phyloP scores from a whole-genome alignment of 2,329 filamentous ascomycete species.

The Sarocladium oryzae region DNA sequence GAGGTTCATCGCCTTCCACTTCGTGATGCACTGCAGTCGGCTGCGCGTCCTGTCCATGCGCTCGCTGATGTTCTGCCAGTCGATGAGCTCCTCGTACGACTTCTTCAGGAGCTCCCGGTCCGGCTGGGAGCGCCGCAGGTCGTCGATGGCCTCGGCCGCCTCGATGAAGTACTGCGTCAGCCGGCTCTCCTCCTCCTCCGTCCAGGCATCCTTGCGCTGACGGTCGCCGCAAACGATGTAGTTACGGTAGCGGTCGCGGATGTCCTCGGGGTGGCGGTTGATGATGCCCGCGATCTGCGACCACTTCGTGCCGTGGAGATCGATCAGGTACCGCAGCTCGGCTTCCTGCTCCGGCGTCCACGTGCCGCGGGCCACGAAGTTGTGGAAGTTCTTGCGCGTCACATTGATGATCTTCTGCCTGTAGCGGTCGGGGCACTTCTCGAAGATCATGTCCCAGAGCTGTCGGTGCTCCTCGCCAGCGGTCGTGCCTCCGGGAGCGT shows the following conservation, averaged over 20 bases:
- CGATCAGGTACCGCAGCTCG: constrained; percentile 29
- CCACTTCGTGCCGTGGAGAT: constrained; percentile 47
- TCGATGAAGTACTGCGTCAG: constrained; percentile 47
- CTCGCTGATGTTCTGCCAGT: constrained; percentile 59
- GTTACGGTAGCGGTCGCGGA: constrained; percentile 65
- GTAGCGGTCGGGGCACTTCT: constrained; percentile 42
- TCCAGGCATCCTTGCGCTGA: constrained; percentile 51
- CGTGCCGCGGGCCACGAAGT: constrained; percentile 49
- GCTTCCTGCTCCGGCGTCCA: constrained; percentile 32
- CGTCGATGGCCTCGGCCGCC: constrained; percentile 42
- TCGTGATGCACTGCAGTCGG: constrained; percentile 60
- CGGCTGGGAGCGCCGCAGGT: constrained; percentile 25
- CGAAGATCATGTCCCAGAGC: constrained; percentile 45
- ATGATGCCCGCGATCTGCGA: constrained; percentile 53
- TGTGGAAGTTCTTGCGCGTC: constrained; percentile 59
- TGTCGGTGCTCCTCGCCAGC: constrained; percentile 29
- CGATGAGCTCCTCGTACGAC: constrained; percentile 47
- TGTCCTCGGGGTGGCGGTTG: constrained; percentile 58
- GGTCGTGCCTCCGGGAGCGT: constrained; percentile 28
- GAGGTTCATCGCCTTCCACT: constrained; percentile 51
- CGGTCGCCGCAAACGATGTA: constrained; percentile 54
- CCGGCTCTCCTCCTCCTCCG: constrained; percentile 48
- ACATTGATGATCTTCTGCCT: constrained; percentile 48
- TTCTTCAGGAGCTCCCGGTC: constrained; percentile 27
- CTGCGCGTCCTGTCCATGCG: constrained; percentile 56